Evolutionary conservation across 768 basidiomycete genomes (phyloP).

Genomic region (Mycena alexandri): DNA sequence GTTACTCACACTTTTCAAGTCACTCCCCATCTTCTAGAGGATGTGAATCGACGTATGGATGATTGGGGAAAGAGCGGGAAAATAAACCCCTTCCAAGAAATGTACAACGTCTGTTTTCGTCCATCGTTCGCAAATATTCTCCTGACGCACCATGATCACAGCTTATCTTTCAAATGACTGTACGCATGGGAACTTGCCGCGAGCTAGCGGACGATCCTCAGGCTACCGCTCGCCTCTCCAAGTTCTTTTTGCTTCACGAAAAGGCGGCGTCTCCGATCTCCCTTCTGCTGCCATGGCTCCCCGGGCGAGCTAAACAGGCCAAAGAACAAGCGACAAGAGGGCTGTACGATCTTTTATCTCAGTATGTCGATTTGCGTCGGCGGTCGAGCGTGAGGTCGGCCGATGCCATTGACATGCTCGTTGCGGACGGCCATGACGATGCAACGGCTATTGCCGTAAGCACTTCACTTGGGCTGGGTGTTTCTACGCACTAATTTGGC

Average conservation of each 20-base stretch:
- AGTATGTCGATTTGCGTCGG: conserved; percentile 46
- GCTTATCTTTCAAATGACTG: conserved; percentile 51
- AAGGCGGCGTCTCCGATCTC: conserved; percentile 49
- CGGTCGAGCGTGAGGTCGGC: conserved; percentile 41
- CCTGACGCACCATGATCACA: conserved; percentile 12
- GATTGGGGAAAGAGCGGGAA: conserved; percentile 42
- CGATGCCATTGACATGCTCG: conserved; percentile 53
- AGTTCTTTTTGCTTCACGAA: conserved; percentile 50
- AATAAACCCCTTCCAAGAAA: conserved; percentile 44
- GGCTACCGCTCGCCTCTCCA: conserved; percentile 39
- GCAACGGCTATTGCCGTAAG: conserved; percentile 32
- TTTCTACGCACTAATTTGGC: conserved; percentile 30
- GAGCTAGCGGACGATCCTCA: conserved; percentile 48
- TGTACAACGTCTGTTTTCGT: conserved; percentile 39
- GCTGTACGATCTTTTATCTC: conserved; percentile 44
- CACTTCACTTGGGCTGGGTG: background rate
- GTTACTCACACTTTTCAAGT: conserved; percentile 24
- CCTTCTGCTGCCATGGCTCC: conserved; percentile 52
- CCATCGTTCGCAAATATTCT: background rate
- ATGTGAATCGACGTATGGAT: conserved; percentile 40
- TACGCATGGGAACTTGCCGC: conserved; percentile 50
- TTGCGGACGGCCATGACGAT: conserved; percentile 46
- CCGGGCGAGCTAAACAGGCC: conserved; percentile 45
- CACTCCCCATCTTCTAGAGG: conserved; percentile 42
- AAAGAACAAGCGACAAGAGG: conserved; percentile 48